Base-by-base conservation (phyloP, 2,329 filamentous ascomycete species). In the Fusarium clavum region DNA sequence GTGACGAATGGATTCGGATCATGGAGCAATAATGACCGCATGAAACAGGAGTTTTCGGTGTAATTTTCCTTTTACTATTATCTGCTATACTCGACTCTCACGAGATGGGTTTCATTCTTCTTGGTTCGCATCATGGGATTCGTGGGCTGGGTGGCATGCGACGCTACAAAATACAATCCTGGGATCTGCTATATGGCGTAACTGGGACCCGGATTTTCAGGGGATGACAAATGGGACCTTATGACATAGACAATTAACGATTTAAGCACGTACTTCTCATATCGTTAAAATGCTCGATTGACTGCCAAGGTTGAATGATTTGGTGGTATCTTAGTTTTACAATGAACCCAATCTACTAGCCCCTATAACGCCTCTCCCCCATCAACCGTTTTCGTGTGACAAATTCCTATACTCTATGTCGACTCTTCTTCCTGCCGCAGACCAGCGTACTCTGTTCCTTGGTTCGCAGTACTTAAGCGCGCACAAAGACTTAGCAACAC, bases 401-500 rank as follows among this genome's bases (percentile, higher is more conserved):
- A 45, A 45, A 9, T 16, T n/a, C 34, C 29, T 29, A 11, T 29
- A 18, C 22, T 16, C 64, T 41, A 78, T 48, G 58, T 73, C 12
- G 76, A 75, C 53, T 90, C 87, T 48, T 90, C 88, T 63, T 91
- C 88, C n/a, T 83, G 81, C 57, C 86, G 83, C 61, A 89, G 74
- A 5, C 88, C 88, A 12, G 87, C 86, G 74, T 86, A 90, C 76
- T 90, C 88, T 1, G 88, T 90, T 22, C 92, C 92, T 77, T 94
- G 92, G 65, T 92, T 94, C 14, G 92, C 93, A 63, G 92, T 93
- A 75, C 92, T 94, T 76, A 97, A 78, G 65, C 94, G 83, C 14
- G 94, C 94, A 77, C 94, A 97, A 18, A 99, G 84, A 71, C 94
- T 95, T 67, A 98, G 83, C 70, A 99, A 86, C 20, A 97, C 96